Conservation (phyloP, 2,329 filamentous ascomycete genomes). For the Epichloe sibirici region DNA sequence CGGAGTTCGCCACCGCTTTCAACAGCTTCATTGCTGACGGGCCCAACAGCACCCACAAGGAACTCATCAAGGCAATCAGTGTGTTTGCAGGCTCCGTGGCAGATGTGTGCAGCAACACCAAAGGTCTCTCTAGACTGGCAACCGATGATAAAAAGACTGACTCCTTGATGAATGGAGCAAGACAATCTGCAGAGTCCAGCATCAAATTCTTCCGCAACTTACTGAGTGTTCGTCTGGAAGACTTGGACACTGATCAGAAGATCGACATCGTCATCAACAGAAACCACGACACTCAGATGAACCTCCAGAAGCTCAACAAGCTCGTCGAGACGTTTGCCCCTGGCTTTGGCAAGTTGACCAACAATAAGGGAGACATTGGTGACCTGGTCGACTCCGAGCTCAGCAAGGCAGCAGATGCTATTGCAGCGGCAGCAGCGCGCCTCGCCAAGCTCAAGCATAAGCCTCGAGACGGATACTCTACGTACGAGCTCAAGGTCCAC, state of each 20-base stretch:
- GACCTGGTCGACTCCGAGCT: conserved; percentile 89
- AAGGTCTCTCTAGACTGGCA: conserved; percentile 83
- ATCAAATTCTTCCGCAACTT: conserved; percentile 92
- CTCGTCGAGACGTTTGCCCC: conserved; percentile 85
- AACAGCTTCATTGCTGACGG: conserved; percentile 98
- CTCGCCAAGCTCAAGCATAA: conserved; percentile 91
- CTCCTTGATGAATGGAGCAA: conserved; percentile 67
- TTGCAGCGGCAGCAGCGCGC: conserved; percentile 80
- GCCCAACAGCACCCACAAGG: conserved; percentile 75
- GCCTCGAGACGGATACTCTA: conserved; percentile 88
- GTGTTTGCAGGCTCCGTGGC: conserved; percentile 82
- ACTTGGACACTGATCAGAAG: conserved; percentile 81
- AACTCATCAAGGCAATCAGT: conserved; percentile 87
- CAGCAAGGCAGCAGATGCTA: conserved; percentile 87
- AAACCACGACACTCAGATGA: conserved; percentile 92
- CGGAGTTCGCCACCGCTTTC: conserved; percentile 95
- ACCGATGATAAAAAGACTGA: conserved; percentile 94
- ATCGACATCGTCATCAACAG: conserved; percentile 95
- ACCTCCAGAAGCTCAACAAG: conserved; percentile 87
- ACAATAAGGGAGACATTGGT: conserved; percentile 73
- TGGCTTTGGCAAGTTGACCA: conserved; percentile 68
- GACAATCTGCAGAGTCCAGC: conserved; percentile 73
- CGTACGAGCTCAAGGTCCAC: conserved; percentile 92
- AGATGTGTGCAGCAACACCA: conserved; percentile 91
- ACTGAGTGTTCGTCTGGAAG: conserved; percentile 86